Conservation (phyloP, 176 grass and related monocot genomes). For the Zea mays region Zm-B73-REFERENCE-NAM-5.0 NC_050104.1:127713001-127713500, state of each 20-base stretch:
- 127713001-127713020: conserved; percentile 51
- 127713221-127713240: conserved; percentile 67
- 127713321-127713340: conserved; percentile 58
- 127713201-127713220: conserved; percentile 86
- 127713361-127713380: no score
- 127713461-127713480: not conserved
- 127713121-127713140: conserved; percentile 47
- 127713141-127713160: conserved; percentile 48
- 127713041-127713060: conserved; percentile 54
- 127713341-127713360: conserved; percentile 1
- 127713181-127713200: conserved; percentile 85
- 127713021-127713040: conserved; percentile 47
- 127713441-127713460: conserved; percentile 46
- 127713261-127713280: conserved; percentile 62
- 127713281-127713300: conserved; percentile 83
- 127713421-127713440: conserved; percentile 47
- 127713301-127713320: conserved; percentile 61
- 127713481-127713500: conserved; percentile 36
- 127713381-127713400: not conserved
- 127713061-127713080: conserved; percentile 40
- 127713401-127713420: not conserved
- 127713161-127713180: conserved; percentile 61
- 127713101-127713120: conserved; percentile 58
- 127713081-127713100: conserved; percentile 41
- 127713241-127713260: conserved; percentile 43